Evolutionary conservation across 345 rosid species (phyloP), one percentile per base, ranked within the genome.

Genomic region (Hirschfeldia incana): DNA sequence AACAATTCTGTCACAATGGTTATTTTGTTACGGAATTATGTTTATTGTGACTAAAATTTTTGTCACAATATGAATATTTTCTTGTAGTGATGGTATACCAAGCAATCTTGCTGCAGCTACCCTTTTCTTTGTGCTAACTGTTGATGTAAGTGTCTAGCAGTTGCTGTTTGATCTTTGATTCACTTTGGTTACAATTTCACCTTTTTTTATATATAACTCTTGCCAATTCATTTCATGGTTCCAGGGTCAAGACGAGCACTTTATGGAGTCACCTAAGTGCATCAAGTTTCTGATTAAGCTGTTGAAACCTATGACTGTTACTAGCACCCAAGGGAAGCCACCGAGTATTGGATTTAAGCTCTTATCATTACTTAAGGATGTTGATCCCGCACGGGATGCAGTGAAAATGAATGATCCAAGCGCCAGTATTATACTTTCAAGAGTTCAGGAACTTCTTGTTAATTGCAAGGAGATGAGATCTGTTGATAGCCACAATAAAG

Each of bases 21-120:
- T n/a, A n/a, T n/a, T n/a, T n/a, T n/a, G n/a, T n/a, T n/a, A n/a
- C n/a, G n/a, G n/a, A n/a, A n/a, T n/a, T n/a, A n/a, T n/a, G n/a
- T n/a, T n/a, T n/a, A n/a, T n/a, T n/a, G n/a, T n/a, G n/a, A n/a
- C n/a, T n/a, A n/a, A n/a, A n/a, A n/a, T n/a, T n/a, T n/a, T n/a
- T n/a, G n/a, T n/a, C n/a, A n/a, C n/a, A n/a, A n/a, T n/a, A n/a
- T n/a, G n/a, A n/a, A n/a, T n/a, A n/a, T n/a, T n/a, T n/a, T n/a
- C n/a, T n/a, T n/a, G n/a, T n/a, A n/a, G n/a, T 62, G 99, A 93
- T 55, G 99, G 93, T 73, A 67, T 79, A 59, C 83, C 88, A 17
- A 91, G 97, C 85, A 91, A 91, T 84, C 88, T 91, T 67, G 99
- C 97, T 74, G 94, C 93, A 72, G 97, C 88, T n/a, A 81, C 92